A percentile compares a stretch with the other conserved stretches of the same genome.
Evolutionary conservation across 2,329 filamentous ascomycete genomes (phyloP).

Genomic region (Alternaria sp.): DNA sequence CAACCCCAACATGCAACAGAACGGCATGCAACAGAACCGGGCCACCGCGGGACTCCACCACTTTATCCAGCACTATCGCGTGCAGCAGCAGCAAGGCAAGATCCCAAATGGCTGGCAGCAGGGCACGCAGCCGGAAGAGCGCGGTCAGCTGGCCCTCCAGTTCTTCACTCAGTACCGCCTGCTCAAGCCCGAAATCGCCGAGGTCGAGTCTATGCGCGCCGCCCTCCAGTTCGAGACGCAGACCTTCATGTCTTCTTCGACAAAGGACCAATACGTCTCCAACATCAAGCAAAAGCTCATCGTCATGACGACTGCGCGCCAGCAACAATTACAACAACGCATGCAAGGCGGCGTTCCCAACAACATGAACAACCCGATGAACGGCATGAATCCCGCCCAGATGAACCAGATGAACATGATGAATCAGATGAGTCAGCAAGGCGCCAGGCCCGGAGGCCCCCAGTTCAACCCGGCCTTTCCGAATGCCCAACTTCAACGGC

Average conservation of each 20-base stretch:
- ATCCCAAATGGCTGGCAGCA: conserved; percentile 44
- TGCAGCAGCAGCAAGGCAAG: conserved; percentile 34
- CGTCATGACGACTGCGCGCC: conserved; percentile 36
- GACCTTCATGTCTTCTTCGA: conserved; percentile 29
- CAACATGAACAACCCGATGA: conserved; percentile 36
- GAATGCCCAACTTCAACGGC: conserved; percentile 57
- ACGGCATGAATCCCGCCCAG: conserved; percentile 39
- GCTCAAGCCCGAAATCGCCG: conserved; percentile 38
- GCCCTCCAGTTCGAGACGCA: conserved; percentile 40
- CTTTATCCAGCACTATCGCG: conserved; percentile 38
- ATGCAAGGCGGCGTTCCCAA: conserved; percentile 28
- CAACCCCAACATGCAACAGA: conserved; percentile 41
- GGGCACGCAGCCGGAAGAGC: conserved; percentile 37
- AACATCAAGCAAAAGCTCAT: conserved; percentile 39
- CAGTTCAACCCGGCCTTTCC: conserved; percentile 53
- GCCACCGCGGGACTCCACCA: conserved; percentile 29
- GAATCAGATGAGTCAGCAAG: conserved; percentile 44
- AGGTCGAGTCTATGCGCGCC: conserved; percentile 35
- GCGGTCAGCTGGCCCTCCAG: conserved; percentile 38
- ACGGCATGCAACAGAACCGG: conserved; percentile 17
- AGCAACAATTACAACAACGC: conserved; percentile 35
- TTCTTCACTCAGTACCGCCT: conserved; percentile 43
- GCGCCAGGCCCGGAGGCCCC: conserved; percentile 47
- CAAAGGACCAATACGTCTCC: conserved; percentile 41
- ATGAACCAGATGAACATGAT: conserved; percentile 48